Evolutionary conservation across 2,329 filamentous ascomycete genomes (phyloP).

Genomic region (Colletotrichum brevisporum): DNA sequence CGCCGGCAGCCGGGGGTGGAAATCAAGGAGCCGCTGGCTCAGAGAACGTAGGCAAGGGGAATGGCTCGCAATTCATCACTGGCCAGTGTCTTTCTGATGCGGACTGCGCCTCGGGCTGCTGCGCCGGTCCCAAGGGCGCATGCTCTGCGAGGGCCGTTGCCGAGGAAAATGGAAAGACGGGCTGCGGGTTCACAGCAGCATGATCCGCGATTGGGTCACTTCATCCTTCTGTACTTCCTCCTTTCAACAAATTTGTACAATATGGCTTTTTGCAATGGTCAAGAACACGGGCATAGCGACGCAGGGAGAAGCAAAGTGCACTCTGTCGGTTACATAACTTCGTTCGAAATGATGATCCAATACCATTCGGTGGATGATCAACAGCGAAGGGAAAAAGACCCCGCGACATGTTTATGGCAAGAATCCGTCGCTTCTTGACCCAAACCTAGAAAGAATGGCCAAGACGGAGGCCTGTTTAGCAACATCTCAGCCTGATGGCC

Average conservation of each 20-base stretch:
- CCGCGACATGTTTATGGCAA: not conserved
- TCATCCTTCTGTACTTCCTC: not conserved
- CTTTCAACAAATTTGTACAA: not conserved
- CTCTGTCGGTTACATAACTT: not conserved
- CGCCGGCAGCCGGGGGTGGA: not conserved
- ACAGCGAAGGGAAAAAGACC: not conserved
- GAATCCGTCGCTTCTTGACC: not conserved
- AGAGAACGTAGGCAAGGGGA: conserved; percentile 45
- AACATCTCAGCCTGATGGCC: too few relatives aligned
- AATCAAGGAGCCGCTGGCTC: conserved; percentile 31
- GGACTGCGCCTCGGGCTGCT: conserved; percentile 51
- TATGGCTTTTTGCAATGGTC: not conserved
- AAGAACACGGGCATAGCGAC: not conserved
- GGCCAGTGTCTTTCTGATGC: conserved; percentile 44
- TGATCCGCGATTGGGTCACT: not conserved
- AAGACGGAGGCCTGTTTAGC: not conserved
- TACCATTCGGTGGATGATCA: not conserved
- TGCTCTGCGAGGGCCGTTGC: conserved; percentile 35
- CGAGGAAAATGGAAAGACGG: conserved; percentile 28
- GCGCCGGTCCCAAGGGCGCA: conserved; percentile 42
- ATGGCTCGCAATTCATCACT: conserved; percentile 48
- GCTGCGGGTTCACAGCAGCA: conserved; percentile 21
- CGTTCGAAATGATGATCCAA: not conserved
- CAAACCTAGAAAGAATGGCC: not conserved
- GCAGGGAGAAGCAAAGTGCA: not conserved